phyloP scores from a whole-genome alignment of 1,139 yeast genomes.

The Debaryomycetaceae sp. region DNA sequence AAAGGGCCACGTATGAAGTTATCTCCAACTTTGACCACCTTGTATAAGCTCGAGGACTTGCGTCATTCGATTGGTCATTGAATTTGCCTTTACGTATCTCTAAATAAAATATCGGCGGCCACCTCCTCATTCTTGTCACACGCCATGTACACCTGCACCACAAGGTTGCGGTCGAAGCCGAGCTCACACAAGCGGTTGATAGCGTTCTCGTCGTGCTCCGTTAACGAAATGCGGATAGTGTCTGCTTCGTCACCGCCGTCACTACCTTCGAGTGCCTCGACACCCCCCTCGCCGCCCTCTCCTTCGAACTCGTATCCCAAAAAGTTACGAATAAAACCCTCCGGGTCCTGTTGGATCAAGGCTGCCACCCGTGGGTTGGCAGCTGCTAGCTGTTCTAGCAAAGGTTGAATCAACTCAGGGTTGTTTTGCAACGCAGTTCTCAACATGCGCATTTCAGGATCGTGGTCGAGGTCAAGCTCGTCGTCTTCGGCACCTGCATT shows the following conservation, averaged over 20 bases:
- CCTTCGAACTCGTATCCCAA: conserved; percentile 44
- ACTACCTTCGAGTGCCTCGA: conserved; percentile 21
- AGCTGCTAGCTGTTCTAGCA: conserved; percentile 78
- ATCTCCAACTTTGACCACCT: conserved; percentile 18
- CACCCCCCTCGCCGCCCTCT: conserved; percentile 30
- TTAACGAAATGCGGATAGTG: conserved; percentile 54
- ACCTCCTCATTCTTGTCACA: conserved; percentile 97
- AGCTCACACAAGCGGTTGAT: conserved; percentile 83
- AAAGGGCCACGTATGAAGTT: conserved; percentile 16
- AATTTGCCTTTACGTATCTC: conserved; percentile 32
- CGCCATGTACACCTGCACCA: conserved; percentile 92
- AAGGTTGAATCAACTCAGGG: conserved; percentile 85
- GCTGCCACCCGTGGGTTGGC: conserved; percentile 85
- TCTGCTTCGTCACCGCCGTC: conserved; percentile 34
- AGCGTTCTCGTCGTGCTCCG: conserved; percentile 85
- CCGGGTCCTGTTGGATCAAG: conserved; percentile 79
- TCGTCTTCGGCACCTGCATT: conserved; percentile 20
- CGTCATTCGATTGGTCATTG: conserved; percentile 21
- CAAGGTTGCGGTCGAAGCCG: conserved; percentile 86
- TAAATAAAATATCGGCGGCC: conserved; percentile 86
- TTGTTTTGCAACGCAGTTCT: conserved; percentile 78
- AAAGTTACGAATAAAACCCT: conserved; percentile 71
- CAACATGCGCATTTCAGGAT: conserved; percentile 58
- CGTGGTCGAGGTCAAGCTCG: conserved; percentile 29
- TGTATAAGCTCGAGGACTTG: not conserved